These are phyloP conservation scores for Alternaria triticimaculans DNA, from an alignment of 2,329 filamentous ascomycete species.

Conservation along the genomic window DNA sequence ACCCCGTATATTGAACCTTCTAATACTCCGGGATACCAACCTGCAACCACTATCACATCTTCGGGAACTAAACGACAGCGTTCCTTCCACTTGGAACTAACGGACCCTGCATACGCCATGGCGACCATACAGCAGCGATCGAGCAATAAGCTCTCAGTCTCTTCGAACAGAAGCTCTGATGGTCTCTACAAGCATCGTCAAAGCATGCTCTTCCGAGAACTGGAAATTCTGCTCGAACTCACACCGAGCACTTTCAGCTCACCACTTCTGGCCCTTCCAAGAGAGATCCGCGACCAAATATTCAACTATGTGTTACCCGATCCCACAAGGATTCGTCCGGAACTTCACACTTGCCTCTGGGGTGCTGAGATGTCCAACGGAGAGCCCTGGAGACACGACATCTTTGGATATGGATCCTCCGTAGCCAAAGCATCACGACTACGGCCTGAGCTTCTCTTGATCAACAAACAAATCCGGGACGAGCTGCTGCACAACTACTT, in stretches of 20 bases:
- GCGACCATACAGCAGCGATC: conserved; percentile 16
- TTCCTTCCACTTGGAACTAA: background rate
- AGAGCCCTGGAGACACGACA: conserved; percentile 45
- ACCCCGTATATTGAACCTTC: background rate
- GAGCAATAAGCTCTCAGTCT: conserved; percentile 33
- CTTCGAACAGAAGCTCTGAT: conserved; percentile 32
- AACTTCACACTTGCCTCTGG: conserved; percentile 46
- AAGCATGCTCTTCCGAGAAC: conserved; percentile 41
- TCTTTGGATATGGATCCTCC: conserved; percentile 37
- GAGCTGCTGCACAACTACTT: conserved; percentile 41
- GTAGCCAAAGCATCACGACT: conserved; percentile 32
- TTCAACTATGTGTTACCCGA: conserved; percentile 37
- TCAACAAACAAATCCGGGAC: conserved; percentile 41
- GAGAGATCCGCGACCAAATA: conserved; percentile 36
- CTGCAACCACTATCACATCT: background rate
- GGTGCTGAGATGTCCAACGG: conserved; percentile 41
- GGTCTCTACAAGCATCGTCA: conserved; percentile 41
- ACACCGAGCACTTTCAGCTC: conserved; percentile 43
- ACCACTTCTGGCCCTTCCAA: conserved; percentile 39
- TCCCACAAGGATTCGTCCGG: conserved; percentile 22
- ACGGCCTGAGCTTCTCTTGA: conserved; percentile 32
- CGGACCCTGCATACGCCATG: conserved; percentile 13
- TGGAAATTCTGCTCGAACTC: conserved; percentile 44
- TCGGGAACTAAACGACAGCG: background rate
- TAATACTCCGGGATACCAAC: background rate